Evolutionary conservation across 2,329 filamentous ascomycete genomes (phyloP).

Genomic region (Apiospora malaysiana): DNA sequence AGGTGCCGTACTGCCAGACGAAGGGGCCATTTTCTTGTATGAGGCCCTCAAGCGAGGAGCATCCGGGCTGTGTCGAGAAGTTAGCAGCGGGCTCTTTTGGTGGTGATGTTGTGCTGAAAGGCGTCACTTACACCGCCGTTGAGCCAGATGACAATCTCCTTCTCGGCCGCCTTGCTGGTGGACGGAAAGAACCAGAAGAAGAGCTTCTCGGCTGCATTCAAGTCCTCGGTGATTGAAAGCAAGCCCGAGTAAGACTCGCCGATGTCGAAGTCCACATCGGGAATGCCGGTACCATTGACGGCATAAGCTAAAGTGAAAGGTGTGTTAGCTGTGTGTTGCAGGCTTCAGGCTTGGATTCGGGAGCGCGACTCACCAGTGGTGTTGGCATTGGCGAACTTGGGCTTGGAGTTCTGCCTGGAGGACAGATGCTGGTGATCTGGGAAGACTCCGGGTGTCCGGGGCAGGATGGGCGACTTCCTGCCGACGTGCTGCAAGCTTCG

Average conservation of each 20-base stretch:
- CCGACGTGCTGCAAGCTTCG: conserved; percentile 40
- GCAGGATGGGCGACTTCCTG: conserved; percentile 32
- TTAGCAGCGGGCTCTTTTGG: background rate
- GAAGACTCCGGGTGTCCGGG: conserved; percentile 22
- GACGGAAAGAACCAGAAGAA: conserved; percentile 66
- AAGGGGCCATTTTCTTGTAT: conserved; percentile 81
- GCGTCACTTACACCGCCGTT: conserved; percentile 50
- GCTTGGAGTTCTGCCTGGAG: conserved; percentile 31
- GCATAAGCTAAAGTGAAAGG: conserved; percentile 52
- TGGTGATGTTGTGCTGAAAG: background rate
- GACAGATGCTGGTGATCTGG: conserved; percentile 34
- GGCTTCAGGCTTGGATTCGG: too few species aligned
- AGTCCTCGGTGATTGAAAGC: conserved; percentile 56
- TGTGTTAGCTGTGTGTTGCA: background rate
- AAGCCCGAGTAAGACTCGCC: conserved; percentile 65
- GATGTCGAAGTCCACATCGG: conserved; percentile 69
- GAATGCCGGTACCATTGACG: conserved; percentile 65
- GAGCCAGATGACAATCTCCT: conserved; percentile 61
- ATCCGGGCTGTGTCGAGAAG: conserved; percentile 53
- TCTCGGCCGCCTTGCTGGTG: conserved; percentile 46
- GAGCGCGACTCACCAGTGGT: conserved; percentile 35
- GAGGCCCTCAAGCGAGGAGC: conserved; percentile 69
- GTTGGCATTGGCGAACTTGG: conserved; percentile 37
- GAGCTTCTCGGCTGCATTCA: conserved; percentile 48
- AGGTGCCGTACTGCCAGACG: conserved; percentile 73